Percentiles rank a stretch among this genome's conserved stretches.
Evolutionary conservation across 805 yeast species (phyloP).

Genomic region (Metschnikowia vanudenii): DNA sequence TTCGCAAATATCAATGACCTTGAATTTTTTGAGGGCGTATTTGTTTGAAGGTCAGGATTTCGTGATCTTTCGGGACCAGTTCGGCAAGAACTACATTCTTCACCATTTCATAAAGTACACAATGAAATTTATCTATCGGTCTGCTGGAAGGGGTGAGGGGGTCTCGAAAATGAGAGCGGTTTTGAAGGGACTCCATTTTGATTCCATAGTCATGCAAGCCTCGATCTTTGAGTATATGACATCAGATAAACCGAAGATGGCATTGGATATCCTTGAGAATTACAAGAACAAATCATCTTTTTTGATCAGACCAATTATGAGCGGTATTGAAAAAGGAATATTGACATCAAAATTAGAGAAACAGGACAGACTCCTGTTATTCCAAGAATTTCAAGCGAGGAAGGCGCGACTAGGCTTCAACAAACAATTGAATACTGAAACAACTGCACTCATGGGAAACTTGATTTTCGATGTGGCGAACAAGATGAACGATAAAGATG

Average conservation of each 20-base stretch:
- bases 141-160: constrained; percentile 11
- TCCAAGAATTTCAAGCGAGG: constrained; percentile 20
- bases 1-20: constrained; percentile 16
- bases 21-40: constrained; percentile 16
- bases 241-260: constrained; percentile 26
- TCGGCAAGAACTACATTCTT: constrained; percentile 22
- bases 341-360: constrained; percentile 20
- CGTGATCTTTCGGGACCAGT: constrained; percentile 9
- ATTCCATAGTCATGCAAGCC: constrained; percentile 17
- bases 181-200: constrained; percentile 17
- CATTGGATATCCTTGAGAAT: constrained; percentile 25
- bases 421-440: constrained; percentile 12
- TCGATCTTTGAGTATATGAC: constrained; percentile 27
- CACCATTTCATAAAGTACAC: constrained; percentile 20
- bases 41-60: constrained; percentile 8
- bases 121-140: constrained; percentile 22
- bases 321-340: constrained; percentile 30
- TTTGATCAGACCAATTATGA: constrained; percentile 20
- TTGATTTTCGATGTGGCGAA: constrained; percentile 12
- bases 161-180: constrained; percentile 23
- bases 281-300: constrained; percentile 22
- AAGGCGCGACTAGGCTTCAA: constrained; percentile 22
- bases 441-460: constrained; percentile 15
- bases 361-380: constrained; percentile 20
- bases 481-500: constrained; percentile 14